Base-by-base conservation (phyloP, 257 asterid genomes). In the Knoxia roxburghii region DNA sequence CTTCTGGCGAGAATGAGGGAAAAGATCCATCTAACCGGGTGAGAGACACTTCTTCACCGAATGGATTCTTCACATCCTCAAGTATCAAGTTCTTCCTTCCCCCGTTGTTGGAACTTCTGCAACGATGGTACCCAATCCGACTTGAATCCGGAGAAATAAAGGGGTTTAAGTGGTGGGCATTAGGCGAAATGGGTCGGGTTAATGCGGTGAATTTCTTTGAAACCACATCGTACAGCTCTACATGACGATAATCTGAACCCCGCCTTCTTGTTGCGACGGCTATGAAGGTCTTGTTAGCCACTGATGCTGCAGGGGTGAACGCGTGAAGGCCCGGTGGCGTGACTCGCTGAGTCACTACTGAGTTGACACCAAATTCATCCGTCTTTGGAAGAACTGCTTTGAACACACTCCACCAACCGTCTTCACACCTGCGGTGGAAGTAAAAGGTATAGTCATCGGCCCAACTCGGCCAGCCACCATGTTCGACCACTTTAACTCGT, bases 391-490 rank as follows among this genome's bases (percentile, higher is more conserved):
- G 71, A 18, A 64, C 30, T 21, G 91, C 97, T 61, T 45, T 73
- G 78, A 81, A 89, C 60, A 92, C 92, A 54, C 97, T 87, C 97
- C 96, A 92, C 98, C 98, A 92, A 7, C 89, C 89, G 55, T 92
- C 97, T 0, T 86, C 93, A 26, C 91, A 82, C 50, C 78, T 71
- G 18, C 98, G 75, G 52, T 92, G 98, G 70, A 92, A 92, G 75
- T 89, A 92, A 26, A 89, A 75, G 58, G 92, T 87, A 1, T 81
- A 85, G 39, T 89, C 97, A 26, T 89, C 95, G 6, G 37, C 88
- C 98, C 98, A 89, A 67, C 78, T 82, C 75, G 98, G 98, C 98
- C 98, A 92, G 14, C 96, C 98, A 17, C 98, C 98, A 50, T 87
- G 95, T 58, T 92, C 96, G 27, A 89, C 69, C 10, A 89, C 72